phyloP scores from a whole-genome alignment of 2,329 filamentous ascomycete genomes.

The Dothideomycetidae sp. region DNA sequence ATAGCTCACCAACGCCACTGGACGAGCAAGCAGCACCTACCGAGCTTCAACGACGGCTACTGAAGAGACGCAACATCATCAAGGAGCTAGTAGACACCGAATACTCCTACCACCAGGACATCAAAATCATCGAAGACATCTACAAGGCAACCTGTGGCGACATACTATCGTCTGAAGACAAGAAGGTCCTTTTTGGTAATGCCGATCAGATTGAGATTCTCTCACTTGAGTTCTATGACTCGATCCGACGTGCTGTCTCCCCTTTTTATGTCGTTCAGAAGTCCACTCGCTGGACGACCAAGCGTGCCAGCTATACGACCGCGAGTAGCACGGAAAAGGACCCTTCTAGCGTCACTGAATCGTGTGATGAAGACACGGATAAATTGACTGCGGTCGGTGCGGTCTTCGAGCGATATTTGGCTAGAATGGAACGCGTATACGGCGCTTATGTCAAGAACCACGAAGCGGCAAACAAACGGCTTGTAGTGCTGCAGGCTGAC shows the following conservation, averaged over 20 bases:
- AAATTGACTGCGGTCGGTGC: slow-evolving; percentile 43
- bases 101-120: slow-evolving; percentile 76
- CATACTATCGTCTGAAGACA: slow-evolving; percentile 65
- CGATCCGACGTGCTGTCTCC: slow-evolving; percentile 67
- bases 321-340: slow-evolving; percentile 25
- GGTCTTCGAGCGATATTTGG: slow-evolving; percentile 42
- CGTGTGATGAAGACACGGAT: slow-evolving; percentile 42
- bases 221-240: slow-evolving; percentile 62
- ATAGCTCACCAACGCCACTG: slow-evolving; percentile 15
- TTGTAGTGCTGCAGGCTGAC: slow-evolving; percentile 41
- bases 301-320: slow-evolving; percentile 35
- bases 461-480: slow-evolving; percentile 47
- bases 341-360: slow-evolving; percentile 15
- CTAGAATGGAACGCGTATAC: slow-evolving; percentile 50
- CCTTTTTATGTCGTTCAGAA: slow-evolving; percentile 59
- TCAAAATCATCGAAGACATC: slow-evolving; percentile 95
- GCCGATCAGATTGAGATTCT: slow-evolving; percentile 82
- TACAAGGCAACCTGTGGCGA: slow-evolving; percentile 80
- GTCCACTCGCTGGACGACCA: slow-evolving; percentile 38
- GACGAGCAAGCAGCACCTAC: slow-evolving; percentile 26
- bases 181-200: slow-evolving; percentile 85
- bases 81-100: slow-evolving; percentile 92
- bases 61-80: slow-evolving; percentile 68
- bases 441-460: slow-evolving; percentile 51
- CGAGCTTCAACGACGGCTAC: slow-evolving; percentile 47